Conservation (phyloP, 371 early-diverging fungal species). For the Circinella umbellata region DNA sequence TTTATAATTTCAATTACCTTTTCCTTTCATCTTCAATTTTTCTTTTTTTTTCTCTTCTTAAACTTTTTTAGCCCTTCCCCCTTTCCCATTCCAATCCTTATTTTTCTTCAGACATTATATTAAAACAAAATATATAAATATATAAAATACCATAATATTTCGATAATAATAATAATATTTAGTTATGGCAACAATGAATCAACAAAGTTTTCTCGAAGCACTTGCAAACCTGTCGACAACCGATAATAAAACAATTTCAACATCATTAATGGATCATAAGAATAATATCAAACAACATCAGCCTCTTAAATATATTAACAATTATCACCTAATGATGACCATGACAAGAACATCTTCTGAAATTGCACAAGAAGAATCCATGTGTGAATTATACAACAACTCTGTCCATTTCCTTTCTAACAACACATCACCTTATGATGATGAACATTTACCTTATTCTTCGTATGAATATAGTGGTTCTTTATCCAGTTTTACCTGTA, state of each 20-base stretch:
- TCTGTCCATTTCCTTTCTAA: slow-evolving; percentile 6
- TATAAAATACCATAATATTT: neutral
- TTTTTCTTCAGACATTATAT: neutral
- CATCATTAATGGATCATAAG: too few relatives aligned
- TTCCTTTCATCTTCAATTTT: neutral
- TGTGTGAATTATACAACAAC: slow-evolving; percentile 2
- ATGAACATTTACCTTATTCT: slow-evolving; percentile 18
- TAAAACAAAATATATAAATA: too few relatives aligned
- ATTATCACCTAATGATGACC: neutral
- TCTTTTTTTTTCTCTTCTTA: slow-evolving; percentile 4
- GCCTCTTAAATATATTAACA: neutral
- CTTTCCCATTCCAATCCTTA: slow-evolving; percentile 9
- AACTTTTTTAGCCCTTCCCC: neutral
- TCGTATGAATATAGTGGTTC: slow-evolving; percentile 9
- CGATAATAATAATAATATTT: neutral
- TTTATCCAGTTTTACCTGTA: neutral
- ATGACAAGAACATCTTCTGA: slow-evolving; percentile 1
- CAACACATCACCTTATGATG: neutral
- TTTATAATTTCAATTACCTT: neutral
- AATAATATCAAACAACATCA: neutral
- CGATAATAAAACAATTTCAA: too few relatives aligned
- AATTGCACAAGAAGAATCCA: neutral
- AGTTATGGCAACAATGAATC: neutral
- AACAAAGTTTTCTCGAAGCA: slow-evolving; percentile 11
- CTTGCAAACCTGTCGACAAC: slow-evolving; percentile 3